phyloP scores from a whole-genome alignment of 2,329 filamentous ascomycete species.

The Pseudopyrenochaeta lycopersici region DNA sequence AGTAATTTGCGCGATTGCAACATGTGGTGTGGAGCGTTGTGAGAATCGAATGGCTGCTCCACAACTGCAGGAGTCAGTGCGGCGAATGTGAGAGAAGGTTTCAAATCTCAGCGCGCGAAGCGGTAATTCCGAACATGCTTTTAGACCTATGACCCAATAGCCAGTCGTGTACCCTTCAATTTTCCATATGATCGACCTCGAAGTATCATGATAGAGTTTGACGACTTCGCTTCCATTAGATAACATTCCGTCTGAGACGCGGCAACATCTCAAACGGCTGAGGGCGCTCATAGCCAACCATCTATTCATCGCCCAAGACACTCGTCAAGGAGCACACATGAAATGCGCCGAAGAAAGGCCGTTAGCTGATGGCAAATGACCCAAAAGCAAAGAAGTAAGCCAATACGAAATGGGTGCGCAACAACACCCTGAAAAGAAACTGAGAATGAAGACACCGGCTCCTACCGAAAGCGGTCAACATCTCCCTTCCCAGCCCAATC shows the following conservation, averaged over 20 bases:
- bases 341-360: conserved; percentile 20
- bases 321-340: conserved; percentile 5
- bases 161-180: background rate
- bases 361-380: conserved; percentile 10
- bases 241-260: conserved; percentile 12
- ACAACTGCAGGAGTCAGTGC: background rate
- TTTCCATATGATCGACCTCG: background rate
- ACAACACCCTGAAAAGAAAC: conserved; percentile 1
- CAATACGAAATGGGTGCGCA: conserved; percentile 14
- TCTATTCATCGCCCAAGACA: conserved; percentile 18
- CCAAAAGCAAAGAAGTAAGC: conserved; percentile 10
- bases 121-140: background rate
- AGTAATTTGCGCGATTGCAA: conserved; percentile 3
- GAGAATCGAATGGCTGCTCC: background rate
- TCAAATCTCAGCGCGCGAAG: background rate
- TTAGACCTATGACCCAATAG: background rate
- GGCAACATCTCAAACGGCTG: conserved; percentile 9
- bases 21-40: conserved; percentile 1
- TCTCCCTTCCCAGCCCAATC: background rate
- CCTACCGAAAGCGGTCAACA: background rate
- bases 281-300: conserved; percentile 21
- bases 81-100: background rate
- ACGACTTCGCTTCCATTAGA: conserved; percentile 13
- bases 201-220: conserved; percentile 6
- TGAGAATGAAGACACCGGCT: conserved; percentile 5